Conservation (phyloP, 169 alveolate genomes). For the Plasmodium gonderi region DNA sequence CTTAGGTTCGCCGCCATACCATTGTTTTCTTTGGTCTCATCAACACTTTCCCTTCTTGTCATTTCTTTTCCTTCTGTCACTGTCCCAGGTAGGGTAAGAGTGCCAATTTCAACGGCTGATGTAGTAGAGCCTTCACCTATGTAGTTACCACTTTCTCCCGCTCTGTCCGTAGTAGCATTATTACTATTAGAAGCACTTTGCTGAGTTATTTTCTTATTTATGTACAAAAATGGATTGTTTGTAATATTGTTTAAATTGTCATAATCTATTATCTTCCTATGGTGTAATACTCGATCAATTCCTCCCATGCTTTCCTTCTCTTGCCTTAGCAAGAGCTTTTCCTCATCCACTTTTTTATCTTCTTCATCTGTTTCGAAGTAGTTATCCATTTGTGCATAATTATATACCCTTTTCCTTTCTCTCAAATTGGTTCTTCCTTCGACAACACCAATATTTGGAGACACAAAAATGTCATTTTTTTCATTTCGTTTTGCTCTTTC, state of each 20-base stretch:
- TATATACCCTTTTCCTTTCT: constrained; percentile 39
- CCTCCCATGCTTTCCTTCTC: constrained; percentile 83
- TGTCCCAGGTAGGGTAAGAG: no score
- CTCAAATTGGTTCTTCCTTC: constrained; percentile 71
- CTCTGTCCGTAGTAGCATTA: background rate
- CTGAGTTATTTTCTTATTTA: constrained; percentile 12
- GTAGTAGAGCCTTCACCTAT: background rate
- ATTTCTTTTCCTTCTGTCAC: background rate
- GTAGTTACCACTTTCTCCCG: background rate
- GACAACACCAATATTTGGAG: constrained; percentile 52
- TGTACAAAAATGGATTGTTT: constrained; percentile 54
- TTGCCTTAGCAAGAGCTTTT: constrained; percentile 48
- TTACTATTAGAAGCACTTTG: background rate
- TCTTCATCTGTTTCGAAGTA: constrained; percentile 74
- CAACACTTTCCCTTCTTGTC: background rate
- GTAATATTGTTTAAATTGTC: constrained; percentile 37
- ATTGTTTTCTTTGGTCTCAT: background rate
- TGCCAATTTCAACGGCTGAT: no score
- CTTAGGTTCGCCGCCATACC: background rate
- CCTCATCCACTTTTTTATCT: constrained; percentile 73
- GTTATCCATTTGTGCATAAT: constrained; percentile 61
- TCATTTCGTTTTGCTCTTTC: constrained; percentile 35
- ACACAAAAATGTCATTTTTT: constrained; percentile 50
- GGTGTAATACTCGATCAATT: constrained; percentile 83
- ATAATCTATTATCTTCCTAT: constrained; percentile 74